phyloP scores from a whole-genome alignment of 257 asterid genomes.

The Lithospermum erythrorhizon region DNA sequence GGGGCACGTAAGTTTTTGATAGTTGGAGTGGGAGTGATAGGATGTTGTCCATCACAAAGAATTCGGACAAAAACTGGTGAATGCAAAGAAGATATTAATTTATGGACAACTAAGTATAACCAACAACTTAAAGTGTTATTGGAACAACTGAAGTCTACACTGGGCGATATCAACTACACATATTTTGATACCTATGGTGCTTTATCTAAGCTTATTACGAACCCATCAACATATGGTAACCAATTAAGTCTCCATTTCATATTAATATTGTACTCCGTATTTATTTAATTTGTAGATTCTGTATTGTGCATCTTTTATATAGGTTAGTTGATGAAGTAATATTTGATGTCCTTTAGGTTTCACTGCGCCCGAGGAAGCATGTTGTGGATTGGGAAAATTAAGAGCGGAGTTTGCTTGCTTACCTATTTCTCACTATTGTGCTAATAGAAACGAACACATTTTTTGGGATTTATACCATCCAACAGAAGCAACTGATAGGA shows the following conservation, averaged over 20 bases:
- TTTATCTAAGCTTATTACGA: constrained; percentile 30
- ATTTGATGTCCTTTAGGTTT: constrained; percentile 28
- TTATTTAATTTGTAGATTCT: not conserved
- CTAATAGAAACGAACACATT: constrained; percentile 39
- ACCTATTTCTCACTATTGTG: constrained; percentile 40
- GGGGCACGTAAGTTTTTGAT: constrained; percentile 55
- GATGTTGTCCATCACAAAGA: constrained; percentile 58
- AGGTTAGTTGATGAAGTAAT: too few relatives aligned
- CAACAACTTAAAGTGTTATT: constrained; percentile 33
- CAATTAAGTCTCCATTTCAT: not conserved
- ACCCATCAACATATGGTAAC: constrained; percentile 49
- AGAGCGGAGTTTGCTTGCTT: constrained; percentile 58
- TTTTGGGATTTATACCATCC: constrained; percentile 92
- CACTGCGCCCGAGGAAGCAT: constrained; percentile 49
- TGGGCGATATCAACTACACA: constrained; percentile 39
- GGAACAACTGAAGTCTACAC: constrained; percentile 29
- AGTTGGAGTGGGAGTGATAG: constrained; percentile 36
- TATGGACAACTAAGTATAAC: constrained; percentile 44
- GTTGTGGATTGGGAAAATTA: constrained; percentile 75
- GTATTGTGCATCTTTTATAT: too few relatives aligned
- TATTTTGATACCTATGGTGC: constrained; percentile 36
- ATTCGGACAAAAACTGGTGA: constrained; percentile 24
- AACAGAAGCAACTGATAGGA: constrained; percentile 43
- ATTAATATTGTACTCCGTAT: too few relatives aligned
- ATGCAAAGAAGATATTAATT: constrained; percentile 39